Evolutionary conservation across 805 yeast species (phyloP), one percentile per base, ranked within the genome.

Genomic region (Zygosaccharomyces siamensis): DNA sequence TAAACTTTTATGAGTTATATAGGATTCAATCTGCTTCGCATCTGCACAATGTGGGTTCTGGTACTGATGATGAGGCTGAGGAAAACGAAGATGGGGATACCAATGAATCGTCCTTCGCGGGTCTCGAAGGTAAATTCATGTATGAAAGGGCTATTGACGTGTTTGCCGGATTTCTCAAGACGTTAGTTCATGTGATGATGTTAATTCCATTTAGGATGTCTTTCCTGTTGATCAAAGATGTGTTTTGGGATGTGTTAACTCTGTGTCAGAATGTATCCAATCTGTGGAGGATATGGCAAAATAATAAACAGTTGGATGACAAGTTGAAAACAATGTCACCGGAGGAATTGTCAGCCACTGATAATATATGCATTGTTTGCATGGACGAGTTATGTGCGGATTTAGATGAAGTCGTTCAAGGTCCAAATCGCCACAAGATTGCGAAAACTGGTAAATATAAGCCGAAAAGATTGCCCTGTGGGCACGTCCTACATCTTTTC

Each of bases 401-500:
- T 18, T 65, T 73, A 5, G 61, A 80, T 2, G 51, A 51, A 32
- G 43, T 35, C 3, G 37, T 38, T 6, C 39, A 45, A 21, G 46
- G 42, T 7, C 39, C 41, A 12, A 12, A 36, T 8, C 40, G 40
- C 20, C 24, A 20, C 28, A 42, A 32, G 14, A 28, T 23, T 31
- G 39, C 39, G 7, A 40, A 41, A 24, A 71, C 58, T 58, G 70
- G 70, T 48, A 72, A 86, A 48, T 68, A 69, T 39, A 72, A 69
- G 43, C 96, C 98, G 4, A 89, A 88, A 65, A 84, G 77, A 60
- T 72, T 93, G 43, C 75, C 72, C 1, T 93, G 99, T 72, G 86
- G 88, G 23, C 99, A 93, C 66, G 83, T 88, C 42, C 74, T 92
- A 49, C 99, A 93, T 64, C 71, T 85, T 68, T 90, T 93, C 4